Evolutionary conservation across 2,329 filamentous ascomycete genomes (phyloP).

Genomic region (Aureobasidium pullulans): DNA sequence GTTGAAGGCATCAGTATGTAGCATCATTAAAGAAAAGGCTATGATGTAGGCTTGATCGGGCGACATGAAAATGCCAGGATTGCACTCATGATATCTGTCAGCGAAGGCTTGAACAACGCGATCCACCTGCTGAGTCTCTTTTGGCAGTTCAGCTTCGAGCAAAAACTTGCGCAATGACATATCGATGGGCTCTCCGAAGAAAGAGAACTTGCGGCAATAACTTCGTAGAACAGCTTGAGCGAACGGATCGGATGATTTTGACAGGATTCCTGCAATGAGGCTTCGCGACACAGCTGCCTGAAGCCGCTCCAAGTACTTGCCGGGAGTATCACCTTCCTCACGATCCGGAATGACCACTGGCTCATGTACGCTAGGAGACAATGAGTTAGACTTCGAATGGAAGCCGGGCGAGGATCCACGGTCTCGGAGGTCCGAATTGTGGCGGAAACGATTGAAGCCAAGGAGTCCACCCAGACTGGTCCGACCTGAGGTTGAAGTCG

Average conservation of each 20-base stretch:
- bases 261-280: constrained; percentile 75
- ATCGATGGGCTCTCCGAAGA: constrained; percentile 95
- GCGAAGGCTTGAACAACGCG: constrained; percentile 89
- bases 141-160: constrained; percentile 93
- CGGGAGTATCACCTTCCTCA: constrained; percentile 80
- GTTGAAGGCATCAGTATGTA: constrained; percentile 99
- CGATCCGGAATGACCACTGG: constrained; percentile 64
- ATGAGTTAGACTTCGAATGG: constrained; percentile 73
- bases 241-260: constrained; percentile 80
- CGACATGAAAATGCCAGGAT: constrained; percentile 85
- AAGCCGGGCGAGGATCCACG: constrained; percentile 67
- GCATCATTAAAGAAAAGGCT: constrained; percentile 88
- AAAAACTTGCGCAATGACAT: constrained; percentile 94
- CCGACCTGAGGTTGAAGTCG: constrained; percentile 74
- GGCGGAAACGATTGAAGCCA: constrained; percentile 66
- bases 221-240: constrained; percentile 76
- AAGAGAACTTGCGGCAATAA: constrained; percentile 90
- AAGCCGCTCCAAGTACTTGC: constrained; percentile 76
- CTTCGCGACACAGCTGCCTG: constrained; percentile 75
- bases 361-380: constrained; percentile 64
- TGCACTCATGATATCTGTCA: constrained; percentile 95
- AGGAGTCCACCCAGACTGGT: constrained; percentile 91
- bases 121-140: constrained; percentile 97
- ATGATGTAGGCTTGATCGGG: constrained; percentile 98
- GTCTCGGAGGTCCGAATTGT: constrained; percentile 66